Evolutionary conservation across 768 basidiomycete species (phyloP).

Genomic region (Panus rudis): DNA sequence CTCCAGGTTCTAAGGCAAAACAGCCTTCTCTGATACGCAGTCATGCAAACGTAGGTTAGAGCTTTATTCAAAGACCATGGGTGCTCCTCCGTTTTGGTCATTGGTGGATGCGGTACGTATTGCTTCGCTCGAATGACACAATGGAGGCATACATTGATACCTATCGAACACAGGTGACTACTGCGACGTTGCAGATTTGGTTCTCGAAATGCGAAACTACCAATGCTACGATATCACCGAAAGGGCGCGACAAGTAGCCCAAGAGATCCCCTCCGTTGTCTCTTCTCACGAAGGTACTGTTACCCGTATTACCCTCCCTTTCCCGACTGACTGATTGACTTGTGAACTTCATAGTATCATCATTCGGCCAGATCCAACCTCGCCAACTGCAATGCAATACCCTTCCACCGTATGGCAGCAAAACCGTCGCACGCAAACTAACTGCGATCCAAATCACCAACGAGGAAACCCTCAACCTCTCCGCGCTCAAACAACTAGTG

Average conservation of each 20-base stretch:
- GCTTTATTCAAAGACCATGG: slow-evolving; percentile 9
- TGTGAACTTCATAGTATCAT: background rate
- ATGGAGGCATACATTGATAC: background rate
- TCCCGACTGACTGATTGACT: background rate
- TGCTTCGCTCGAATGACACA: background rate
- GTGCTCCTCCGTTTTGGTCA: slow-evolving; percentile 13
- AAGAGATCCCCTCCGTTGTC: slow-evolving; percentile 12
- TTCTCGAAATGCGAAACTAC: slow-evolving; percentile 16
- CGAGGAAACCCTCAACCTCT: slow-evolving; percentile 11
- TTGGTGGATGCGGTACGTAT: slow-evolving; percentile 15
- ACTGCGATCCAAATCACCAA: slow-evolving; percentile 4
- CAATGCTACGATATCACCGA: slow-evolving; percentile 12
- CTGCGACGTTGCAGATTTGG: slow-evolving; percentile 14
- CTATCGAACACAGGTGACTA: slow-evolving; percentile 15
- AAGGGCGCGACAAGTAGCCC: slow-evolving; percentile 9
- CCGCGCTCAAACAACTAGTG: slow-evolving; percentile 10
- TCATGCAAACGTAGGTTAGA: slow-evolving; percentile 6
- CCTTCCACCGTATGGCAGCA: slow-evolving; percentile 4
- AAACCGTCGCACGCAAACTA: slow-evolving; percentile 5
- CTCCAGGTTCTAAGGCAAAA: background rate
- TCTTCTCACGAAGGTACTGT: slow-evolving; percentile 7
- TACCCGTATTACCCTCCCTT: too few species aligned
- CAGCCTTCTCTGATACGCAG: too few species aligned
- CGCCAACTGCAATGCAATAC: background rate
- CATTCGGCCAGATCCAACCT: slow-evolving; percentile 1